Conservation (phyloP, 2,329 filamentous ascomycete species). For the Cladosporium sp. region DNA sequence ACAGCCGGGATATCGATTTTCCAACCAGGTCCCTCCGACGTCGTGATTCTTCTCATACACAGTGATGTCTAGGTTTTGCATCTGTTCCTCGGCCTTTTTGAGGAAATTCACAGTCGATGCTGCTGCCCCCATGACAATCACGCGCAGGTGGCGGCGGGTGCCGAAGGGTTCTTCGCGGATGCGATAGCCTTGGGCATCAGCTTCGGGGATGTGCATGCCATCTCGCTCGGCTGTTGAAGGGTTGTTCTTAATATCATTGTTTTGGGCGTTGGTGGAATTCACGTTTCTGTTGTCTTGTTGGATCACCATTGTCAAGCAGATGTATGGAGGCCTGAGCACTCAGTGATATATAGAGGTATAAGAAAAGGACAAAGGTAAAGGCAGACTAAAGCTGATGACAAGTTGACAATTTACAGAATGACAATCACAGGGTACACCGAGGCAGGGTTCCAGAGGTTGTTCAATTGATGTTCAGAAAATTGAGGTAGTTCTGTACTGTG, state of each 20-base stretch:
- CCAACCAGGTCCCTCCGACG: slow-evolving; percentile 33
- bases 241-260: slow-evolving; percentile 21
- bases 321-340: too few species aligned
- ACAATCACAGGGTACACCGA: too few species aligned
- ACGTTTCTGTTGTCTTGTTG: slow-evolving; percentile 12
- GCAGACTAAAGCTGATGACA: too few species aligned
- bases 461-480: too few species aligned
- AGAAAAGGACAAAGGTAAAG: too few species aligned
- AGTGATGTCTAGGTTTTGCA: slow-evolving; percentile 37
- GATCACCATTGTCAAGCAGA: background rate
- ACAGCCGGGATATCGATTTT: slow-evolving; percentile 38
- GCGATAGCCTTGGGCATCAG: slow-evolving; percentile 38
- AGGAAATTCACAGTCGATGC: slow-evolving; percentile 41
- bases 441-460: too few species aligned
- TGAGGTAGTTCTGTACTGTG: too few species aligned
- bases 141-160: slow-evolving; percentile 36
- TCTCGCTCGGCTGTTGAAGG: slow-evolving; percentile 24
- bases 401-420: too few species aligned
- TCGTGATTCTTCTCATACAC: slow-evolving; percentile 37
- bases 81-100: slow-evolving; percentile 41
- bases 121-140: slow-evolving; percentile 42
- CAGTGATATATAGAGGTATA: too few species aligned
- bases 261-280: slow-evolving; percentile 17
- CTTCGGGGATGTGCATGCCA: slow-evolving; percentile 32
- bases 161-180: slow-evolving; percentile 43